Base-by-base conservation (phyloP, 768 basidiomycete genomes). In the Paxillus involutus region DNA sequence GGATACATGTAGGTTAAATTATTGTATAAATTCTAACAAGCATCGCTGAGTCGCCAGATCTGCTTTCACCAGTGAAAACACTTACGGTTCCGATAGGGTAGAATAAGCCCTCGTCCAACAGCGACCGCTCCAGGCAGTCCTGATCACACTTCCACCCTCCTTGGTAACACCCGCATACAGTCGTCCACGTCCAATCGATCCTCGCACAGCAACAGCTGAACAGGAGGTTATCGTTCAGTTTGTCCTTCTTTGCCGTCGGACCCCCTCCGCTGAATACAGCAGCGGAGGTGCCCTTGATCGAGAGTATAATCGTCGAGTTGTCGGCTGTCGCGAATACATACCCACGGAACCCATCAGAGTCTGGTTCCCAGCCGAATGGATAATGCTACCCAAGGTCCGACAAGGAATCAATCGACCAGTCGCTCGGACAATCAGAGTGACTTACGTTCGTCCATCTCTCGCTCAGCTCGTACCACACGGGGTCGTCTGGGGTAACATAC, bases 151-250 rank as follows among this genome's bases (percentile, higher is more conserved):
- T 87, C 81, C 85, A 88, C 6, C 86, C 86, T 9, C 85, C 80
- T 49, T 80, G 76, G 70, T 89, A 88, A 69, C 96, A 98, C 52
- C 84, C 90, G 71, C 96, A 98, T 17, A 98, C 95, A 0, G 91
- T 83, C 44, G 88, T 84, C 96, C 96, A 98, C 16, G 90, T 84
- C 85, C 91, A 96, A 64, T 91, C 92, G 29, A 97, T 81, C 16
- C 84, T 75, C 0, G 96, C 96, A 69, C 96, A 98, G 71, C 96
- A 98, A 66, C 96, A 98, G 57, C 86, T 89, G 70, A 96, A 96
- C 53, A 98, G 71, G 6, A 97, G 69, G 60, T 95, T 98, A 68
- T 98, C 94, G 74, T 98, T 98, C 50, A 90, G 67, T 71, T 89
- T 95, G 76, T 98, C 96, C 65, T 94, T 96, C 75, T 84, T 86